Conservation (phyloP, 2,329 filamentous ascomycete species). For the Xylaria arbuscula region DNA sequence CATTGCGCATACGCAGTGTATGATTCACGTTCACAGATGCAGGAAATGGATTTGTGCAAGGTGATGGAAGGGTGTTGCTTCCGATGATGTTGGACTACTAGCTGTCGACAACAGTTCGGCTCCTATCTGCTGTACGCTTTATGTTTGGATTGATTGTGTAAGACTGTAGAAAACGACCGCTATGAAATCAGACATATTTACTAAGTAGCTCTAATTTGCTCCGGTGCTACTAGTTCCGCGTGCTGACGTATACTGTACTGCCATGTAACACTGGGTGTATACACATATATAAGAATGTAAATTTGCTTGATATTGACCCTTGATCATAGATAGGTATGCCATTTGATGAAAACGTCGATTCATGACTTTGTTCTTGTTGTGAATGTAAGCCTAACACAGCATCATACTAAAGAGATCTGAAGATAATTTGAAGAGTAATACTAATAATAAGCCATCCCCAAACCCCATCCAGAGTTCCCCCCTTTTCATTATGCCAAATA, state of each 20-base stretch:
- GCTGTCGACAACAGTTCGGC: not conserved
- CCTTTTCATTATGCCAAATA: conserved; percentile 40
- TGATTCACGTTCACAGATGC: conserved; percentile 14
- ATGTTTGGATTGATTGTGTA: conserved; percentile 20
- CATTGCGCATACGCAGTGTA: conserved; percentile 1
- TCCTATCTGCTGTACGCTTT: conserved; percentile 18
- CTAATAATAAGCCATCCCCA: conserved; percentile 27
- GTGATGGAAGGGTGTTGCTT: conserved; percentile 1
- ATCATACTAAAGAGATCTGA: conserved; percentile 21
- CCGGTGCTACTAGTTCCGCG: not conserved
- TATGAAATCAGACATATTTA: conserved; percentile 29
- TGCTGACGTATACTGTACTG: not conserved
- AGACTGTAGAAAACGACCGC: conserved; percentile 26
- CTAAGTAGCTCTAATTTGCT: not conserved
- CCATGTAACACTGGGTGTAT: not conserved
- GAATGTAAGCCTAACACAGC: conserved; percentile 13
- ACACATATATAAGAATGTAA: not conserved
- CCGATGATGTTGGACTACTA: not conserved
- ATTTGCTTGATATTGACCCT: conserved; percentile 12
- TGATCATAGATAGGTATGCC: conserved; percentile 1
- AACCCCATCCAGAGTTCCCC: conserved; percentile 10
- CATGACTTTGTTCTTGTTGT: conserved; percentile 7
- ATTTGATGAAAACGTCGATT: conserved; percentile 9
- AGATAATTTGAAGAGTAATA: conserved; percentile 29
- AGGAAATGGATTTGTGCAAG: not conserved